A percentile compares a stretch with the other conserved stretches of the same genome.
Evolutionary conservation across 1,139 yeast genomes (phyloP).

Genomic region (Tardiomyces depauwii): DNA sequence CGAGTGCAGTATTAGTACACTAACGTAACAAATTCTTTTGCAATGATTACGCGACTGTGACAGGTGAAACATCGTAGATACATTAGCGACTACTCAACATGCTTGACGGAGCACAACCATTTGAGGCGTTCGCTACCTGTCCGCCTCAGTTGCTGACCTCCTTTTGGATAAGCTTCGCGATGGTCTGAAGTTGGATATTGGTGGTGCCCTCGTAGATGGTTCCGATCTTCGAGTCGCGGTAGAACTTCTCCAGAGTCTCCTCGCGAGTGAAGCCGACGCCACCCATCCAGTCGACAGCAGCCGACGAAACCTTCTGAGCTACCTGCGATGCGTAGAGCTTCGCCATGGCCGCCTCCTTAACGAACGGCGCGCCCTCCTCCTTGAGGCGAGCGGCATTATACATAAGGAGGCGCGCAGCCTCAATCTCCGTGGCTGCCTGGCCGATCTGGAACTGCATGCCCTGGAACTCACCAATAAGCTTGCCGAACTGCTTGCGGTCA

Average conservation of each 20-base stretch:
- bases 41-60: no score
- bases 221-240: constrained; percentile 35
- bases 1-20: no score
- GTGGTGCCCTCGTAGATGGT: constrained; percentile 36
- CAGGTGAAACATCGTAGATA: no score
- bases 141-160: constrained; percentile 17
- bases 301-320: constrained; percentile 30
- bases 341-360: constrained; percentile 37
- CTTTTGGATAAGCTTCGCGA: constrained; percentile 31
- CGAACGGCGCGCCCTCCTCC: constrained; percentile 30
- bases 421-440: constrained; percentile 34
- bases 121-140: no score
- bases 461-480: constrained; percentile 34
- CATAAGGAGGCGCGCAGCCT: constrained; percentile 33
- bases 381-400: constrained; percentile 36
- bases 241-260: constrained; percentile 32
- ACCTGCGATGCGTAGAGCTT: constrained; percentile 32
- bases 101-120: not conserved
- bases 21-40: no score
- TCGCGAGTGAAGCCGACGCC: constrained; percentile 38
- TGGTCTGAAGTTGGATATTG: constrained; percentile 34
- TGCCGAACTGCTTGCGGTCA: constrained; percentile 35
- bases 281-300: constrained; percentile 38
- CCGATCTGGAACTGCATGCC: constrained; percentile 38
- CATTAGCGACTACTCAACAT: no score